phyloP scores from a whole-genome alignment of 352 stramenopile species.

The Phytophthora melonis region DNA sequence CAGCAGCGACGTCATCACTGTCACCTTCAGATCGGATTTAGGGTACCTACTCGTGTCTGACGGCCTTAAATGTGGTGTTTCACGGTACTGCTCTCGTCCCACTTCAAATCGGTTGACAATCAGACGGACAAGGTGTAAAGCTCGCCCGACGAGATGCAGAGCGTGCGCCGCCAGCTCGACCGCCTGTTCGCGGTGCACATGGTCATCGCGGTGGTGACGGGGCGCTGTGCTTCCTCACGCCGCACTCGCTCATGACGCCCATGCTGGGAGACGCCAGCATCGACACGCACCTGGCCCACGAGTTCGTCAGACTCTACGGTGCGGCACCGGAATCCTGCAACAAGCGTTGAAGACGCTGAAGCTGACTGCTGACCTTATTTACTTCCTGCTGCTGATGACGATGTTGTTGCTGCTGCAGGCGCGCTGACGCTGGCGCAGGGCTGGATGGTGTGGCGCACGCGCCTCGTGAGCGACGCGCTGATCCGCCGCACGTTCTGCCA shows the following conservation, averaged over 20 bases:
- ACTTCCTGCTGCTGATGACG: background rate
- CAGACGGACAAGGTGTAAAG: no score
- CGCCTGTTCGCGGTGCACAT: conserved; percentile 84
- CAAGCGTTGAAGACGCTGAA: background rate
- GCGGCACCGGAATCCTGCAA: conserved; percentile 1
- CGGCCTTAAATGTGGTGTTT: background rate
- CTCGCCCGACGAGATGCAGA: conserved; percentile 44
- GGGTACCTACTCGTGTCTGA: background rate
- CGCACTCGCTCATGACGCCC: conserved; percentile 83
- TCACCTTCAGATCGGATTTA: background rate
- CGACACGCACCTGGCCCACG: conserved; percentile 87
- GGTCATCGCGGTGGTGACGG: conserved; percentile 69
- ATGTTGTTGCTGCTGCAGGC: conserved; percentile 37
- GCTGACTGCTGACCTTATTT: background rate
- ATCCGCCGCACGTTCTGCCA: conserved; percentile 90
- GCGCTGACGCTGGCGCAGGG: conserved; percentile 84
- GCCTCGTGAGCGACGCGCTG: conserved; percentile 86
- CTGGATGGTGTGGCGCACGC: conserved; percentile 89
- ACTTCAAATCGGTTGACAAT: conserved; percentile 19
- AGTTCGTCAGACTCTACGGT: conserved; percentile 91
- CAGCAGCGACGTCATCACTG: background rate
- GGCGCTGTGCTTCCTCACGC: conserved; percentile 78
- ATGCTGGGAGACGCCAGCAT: conserved; percentile 70
- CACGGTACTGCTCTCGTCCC: background rate
- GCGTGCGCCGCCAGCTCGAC: conserved; percentile 81